Evolutionary conservation across 768 basidiomycete species (phyloP), one percentile per base, ranked within the genome.

Genomic region (Symmetrospora coprosmae): DNA sequence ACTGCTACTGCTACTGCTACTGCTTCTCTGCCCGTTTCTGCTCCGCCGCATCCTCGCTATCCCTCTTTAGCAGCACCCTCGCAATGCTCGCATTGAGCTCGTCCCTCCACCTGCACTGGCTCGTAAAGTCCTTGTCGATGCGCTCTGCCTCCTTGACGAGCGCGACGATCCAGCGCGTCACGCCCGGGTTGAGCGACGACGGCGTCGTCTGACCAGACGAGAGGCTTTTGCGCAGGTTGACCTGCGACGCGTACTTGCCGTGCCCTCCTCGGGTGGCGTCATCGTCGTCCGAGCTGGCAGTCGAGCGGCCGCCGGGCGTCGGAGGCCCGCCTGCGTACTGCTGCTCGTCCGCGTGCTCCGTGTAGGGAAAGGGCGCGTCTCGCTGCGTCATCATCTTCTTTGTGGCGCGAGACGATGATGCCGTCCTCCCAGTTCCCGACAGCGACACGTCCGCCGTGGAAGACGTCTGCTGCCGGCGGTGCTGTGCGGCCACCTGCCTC

Each of bases 301-400:
- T n/a, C n/a, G n/a, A n/a, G n/a, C n/a, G n/a, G n/a, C n/a, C n/a
- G n/a, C n/a, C n/a, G n/a, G n/a, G n/a, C 13, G 38, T 39, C 13
- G 38, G 38, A 13, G 38, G 38, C 13, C 38, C 38, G 19, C 28
- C 33, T 34, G 49, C 49, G 33, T 30, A 30, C 9, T 50, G 25
- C 2, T 4, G 49, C 49, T 14, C 31, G 33, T 30, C 49, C 9
- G 33, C 16, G 2, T 4, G 49, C 49, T 14, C 31, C 33, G 4
- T 47, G 45, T 47, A 35, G 13, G 33, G 31, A 31, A 45, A 39
- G 27, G 55, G 55, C 16, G 28, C 33, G 21, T 58, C 55, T 7
- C 55, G 55, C 43, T 58, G 55, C 9, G 55, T 58, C 11, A 58
- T 40, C 6, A 58, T 40, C 30, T 58, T 58, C 28, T 58, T 39